Base-by-base conservation (phyloP, 1,284 basidiomycete species). In the Microbotryum silenes-acaulis region DNA sequence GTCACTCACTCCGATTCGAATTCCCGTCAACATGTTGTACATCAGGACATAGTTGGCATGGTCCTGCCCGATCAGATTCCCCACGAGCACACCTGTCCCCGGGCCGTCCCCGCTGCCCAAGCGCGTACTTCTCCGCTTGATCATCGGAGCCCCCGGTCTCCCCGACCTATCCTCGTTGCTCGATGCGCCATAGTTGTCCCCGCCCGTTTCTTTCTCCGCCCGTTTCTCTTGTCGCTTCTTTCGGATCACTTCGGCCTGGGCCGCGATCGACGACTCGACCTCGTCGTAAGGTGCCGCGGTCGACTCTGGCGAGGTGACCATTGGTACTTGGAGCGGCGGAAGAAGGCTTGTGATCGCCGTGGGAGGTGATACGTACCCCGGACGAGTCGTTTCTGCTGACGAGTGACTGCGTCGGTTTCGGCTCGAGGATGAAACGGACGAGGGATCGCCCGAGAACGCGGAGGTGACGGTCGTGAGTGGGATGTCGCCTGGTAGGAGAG, bases 1-100 rank as follows among this genome's bases (percentile, higher is more conserved):
- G n/a, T 14, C 1, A 82, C 86, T 73, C 70, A 90, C 91, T 54
- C 88, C 93, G 70, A 93, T 93, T 42, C 94, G 85, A 67, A 98
- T 97, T 6, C 94, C 94, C 4, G 94, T 98, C 71, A 98, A 81
- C 94, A 98, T 98, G 79, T 98, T 97, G 80, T 97, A 98, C 94
- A 97, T 97, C 73, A 97, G 79, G 63, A 97, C 90, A 72, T 97
- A 98, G 79, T 98, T 98, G 76, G 87, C 92, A 77, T 98, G 94
- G 70, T 86, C 94, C 75, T 97, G 93, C 46, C 90, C 90, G 66
- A 98, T 97, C 69, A 97, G 77, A 75, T 97, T 97, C 10, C 94
- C 94, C 0, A 97, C 89, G 14, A 96, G 78, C 14, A 88, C 87
- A 12, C 63, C 61, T 23, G 21, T 29, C 5, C 49, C 63, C n/a